Evolutionary conservation across 139 green algal genomes (phyloP), one percentile per base, ranked within the genome.

Genomic region (Penium margaritaceum): DNA sequence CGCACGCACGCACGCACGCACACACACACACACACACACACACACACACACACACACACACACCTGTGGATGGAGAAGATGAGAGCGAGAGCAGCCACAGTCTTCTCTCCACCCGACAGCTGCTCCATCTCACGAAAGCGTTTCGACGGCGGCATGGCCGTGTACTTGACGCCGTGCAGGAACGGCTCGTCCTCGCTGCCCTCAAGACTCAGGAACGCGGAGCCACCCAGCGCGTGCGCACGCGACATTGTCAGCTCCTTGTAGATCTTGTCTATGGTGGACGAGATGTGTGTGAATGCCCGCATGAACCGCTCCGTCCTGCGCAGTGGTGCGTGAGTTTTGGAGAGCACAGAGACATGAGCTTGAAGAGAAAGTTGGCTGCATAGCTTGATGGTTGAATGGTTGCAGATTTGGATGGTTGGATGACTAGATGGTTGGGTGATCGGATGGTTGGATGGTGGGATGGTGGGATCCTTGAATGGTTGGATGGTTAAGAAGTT

Each of bases 41-140:
- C n/a, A n/a, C n/a, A n/a, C n/a, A n/a, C n/a, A n/a, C n/a, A n/a
- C n/a, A n/a, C 43, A 54, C 3, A 66, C 34, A 60, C 32, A 17
- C 29, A 72, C 75, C 75, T 90, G 88, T 98, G 92, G 62, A 99
- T 90, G 19, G 94, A 88, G 80, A 99, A 97, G 24, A 99, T 88
- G 44, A 99, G 85, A 19, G 94, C 92, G 65, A 99, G 84, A 1
- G 94, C 91, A 2, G 94, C 91, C 27, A 99, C 87, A 5, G 94
- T 97, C 88, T 96, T 84, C 70, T 86, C 82, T 14, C 82, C 88
- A 76, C 93, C 94, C 29, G 86, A 95, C 30, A 99, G 89, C 83
- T 95, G 87, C 71, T 97, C 92, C 92, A 99, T 98, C 64, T 98
- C 90, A 3, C 92, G 81, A 84, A 95, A 98, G 27, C 93, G 83